Base-by-base conservation (phyloP, 1,284 basidiomycete genomes). In the Leucoagaricus sp. region DNA sequence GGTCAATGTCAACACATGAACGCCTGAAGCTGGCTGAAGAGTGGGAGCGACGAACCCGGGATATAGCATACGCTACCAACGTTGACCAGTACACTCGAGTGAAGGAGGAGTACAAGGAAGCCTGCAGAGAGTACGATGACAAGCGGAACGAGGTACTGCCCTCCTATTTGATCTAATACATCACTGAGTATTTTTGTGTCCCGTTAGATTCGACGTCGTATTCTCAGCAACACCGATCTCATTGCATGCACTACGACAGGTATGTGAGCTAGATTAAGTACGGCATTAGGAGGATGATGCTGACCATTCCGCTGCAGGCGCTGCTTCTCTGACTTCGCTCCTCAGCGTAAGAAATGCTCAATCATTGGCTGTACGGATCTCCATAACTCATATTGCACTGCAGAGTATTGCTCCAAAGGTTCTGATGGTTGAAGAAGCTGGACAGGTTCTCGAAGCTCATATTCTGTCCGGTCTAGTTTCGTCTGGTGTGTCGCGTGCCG, bases 371-470 rank as follows among this genome's bases (percentile, higher is more conserved):
- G 42, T 3, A 4, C 15, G 17, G 17, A 5, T 13, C 6, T 26
- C 28, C n/a, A 33, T 51, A 33, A 17, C 9, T 31, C 23, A 19
- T 5, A 31, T 41, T 12, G 26, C 47, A 4, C 4, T 21, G 19
- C 7, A 88, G 83, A 76, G 79, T 1, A 61, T 86, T 6, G 67
- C 69, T 6, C 84, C 85, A 0, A 77, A 76, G 38, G 79, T 86
- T 4, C 64, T 87, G 57, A 69, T 87, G 31, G 79, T 87, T 1
- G 85, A 87, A 67, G 89, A 91, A 66, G 89, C 89, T 0, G 89
- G 89, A 0, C 89, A 91, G 71, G 87, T 91, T 0, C 75, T 91
- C 12, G 89, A 91, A 69, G 83, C 88, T 2, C 89, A 91, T 62
- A 74, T 89, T 10, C 66, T 90, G 0, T 81, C 80, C 1, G 80